Evolutionary conservation across 2,329 filamentous ascomycete genomes (phyloP), one percentile per base, ranked within the genome.

Genomic region (Fusarium continuum): DNA sequence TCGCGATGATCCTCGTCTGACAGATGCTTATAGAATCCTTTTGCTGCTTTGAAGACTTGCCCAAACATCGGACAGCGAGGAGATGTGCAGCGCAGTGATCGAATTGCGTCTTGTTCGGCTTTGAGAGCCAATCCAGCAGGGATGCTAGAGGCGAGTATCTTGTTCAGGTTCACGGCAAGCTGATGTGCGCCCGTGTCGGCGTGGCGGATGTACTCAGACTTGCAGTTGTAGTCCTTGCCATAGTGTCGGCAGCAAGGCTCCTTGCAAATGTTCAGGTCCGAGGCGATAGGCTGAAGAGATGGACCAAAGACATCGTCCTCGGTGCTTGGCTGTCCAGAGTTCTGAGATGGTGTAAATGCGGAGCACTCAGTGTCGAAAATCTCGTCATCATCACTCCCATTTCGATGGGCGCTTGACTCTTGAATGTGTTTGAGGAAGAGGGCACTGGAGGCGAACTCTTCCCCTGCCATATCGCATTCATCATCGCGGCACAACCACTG

Each of bases 161-260:
- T 31, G 28, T 64, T 51, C 17, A 69, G 4, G 13, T 32, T 45
- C 5, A 35, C 16, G 1, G 70, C 70, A 2, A 57, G 7, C 11
- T 69, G 72, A 1, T 61, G 32, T 10, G 10, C n/a, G 2, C 23
- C 26, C 0, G 57, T 58, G 1, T 57, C 46, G 6, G 19, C 17
- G 6, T 73, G 72, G 8, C 65, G 44, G 2, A 11, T 26, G 6
- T 49, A 63, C 14, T 72, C 63, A 1, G 68, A 70, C 3, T 22
- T 29, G 16, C 57, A 47, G 6, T 45, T 41, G 19, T 63, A 74
- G n/a, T 70, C 47, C 3, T 13, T 48, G 2, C 57, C 56, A 2
- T 55, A 62, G 1, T 52, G 48, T 5, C 38, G 34, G 10, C 69
- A 72, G 22, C 69, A 70, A 0, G 62, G 49, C 8, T 70, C 64